Evolutionary conservation across 2,329 filamentous ascomycete species (phyloP).

Genomic region (Sarocladiaceae sp.): DNA sequence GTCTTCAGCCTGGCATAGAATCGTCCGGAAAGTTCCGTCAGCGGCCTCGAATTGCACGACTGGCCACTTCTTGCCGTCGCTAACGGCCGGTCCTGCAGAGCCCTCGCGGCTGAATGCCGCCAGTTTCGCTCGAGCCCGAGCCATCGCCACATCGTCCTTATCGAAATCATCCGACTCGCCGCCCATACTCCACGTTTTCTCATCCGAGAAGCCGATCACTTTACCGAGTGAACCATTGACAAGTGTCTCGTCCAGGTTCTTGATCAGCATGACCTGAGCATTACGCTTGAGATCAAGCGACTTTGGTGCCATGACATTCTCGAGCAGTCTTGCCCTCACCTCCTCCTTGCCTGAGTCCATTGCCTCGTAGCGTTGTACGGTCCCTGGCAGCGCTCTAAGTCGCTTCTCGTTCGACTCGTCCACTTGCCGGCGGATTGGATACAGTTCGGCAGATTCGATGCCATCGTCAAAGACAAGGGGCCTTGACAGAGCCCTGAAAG

Average conservation of each 20-base stretch:
- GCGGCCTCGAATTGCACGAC: slow-evolving; percentile 74
- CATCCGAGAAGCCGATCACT: slow-evolving; percentile 46
- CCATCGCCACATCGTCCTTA: slow-evolving; percentile 31
- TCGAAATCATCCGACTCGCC: slow-evolving; percentile 31
- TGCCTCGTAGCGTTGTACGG: slow-evolving; percentile 62
- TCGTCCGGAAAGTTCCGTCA: slow-evolving; percentile 57
- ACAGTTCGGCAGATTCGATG: slow-evolving; percentile 73
- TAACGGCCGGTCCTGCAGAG: neutral
- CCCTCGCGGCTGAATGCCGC: slow-evolving; percentile 38
- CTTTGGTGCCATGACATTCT: slow-evolving; percentile 90
- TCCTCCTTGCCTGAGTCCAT: slow-evolving; percentile 67
- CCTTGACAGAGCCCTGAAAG: slow-evolving; percentile 68
- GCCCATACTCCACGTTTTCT: slow-evolving; percentile 34
- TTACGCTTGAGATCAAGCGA: slow-evolving; percentile 77
- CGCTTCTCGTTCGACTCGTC: slow-evolving; percentile 75
- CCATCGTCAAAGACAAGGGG: slow-evolving; percentile 67
- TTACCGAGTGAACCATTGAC: slow-evolving; percentile 93
- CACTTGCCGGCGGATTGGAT: slow-evolving; percentile 84
- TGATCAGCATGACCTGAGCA: slow-evolving; percentile 99
- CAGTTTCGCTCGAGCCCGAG: slow-evolving; percentile 51
- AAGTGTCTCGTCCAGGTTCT: slow-evolving; percentile 89
- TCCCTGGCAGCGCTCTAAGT: slow-evolving; percentile 65
- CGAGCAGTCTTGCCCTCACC: slow-evolving; percentile 68
- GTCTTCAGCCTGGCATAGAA: slow-evolving; percentile 79
- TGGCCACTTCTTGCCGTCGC: slow-evolving; percentile 55